Conservation (phyloP, 345 rosid genomes). For the Lumnitzera littorea region DNA sequence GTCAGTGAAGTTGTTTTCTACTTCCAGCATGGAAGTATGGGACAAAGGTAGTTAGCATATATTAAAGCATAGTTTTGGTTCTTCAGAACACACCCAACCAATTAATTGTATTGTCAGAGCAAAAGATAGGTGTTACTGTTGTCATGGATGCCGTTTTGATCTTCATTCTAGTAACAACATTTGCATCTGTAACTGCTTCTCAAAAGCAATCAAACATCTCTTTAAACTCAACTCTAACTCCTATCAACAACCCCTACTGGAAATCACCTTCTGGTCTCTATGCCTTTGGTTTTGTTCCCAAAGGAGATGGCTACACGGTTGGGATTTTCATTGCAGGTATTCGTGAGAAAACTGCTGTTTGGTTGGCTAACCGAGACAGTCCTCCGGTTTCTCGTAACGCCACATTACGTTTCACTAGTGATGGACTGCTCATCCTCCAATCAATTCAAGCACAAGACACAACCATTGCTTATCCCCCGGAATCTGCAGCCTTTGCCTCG, state of each 20-base stretch:
- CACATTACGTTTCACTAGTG: slow-evolving; percentile 4
- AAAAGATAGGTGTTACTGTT: no score
- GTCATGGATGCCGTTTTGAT: neutral
- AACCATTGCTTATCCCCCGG: neutral
- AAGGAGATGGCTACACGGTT: slow-evolving; percentile 15
- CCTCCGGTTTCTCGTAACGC: slow-evolving; percentile 11
- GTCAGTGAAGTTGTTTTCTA: no score
- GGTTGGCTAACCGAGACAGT: slow-evolving; percentile 13
- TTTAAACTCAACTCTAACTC: slow-evolving; percentile 13
- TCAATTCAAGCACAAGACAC: neutral
- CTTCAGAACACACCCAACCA: no score
- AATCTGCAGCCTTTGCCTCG: slow-evolving; percentile 17
- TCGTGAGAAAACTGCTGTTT: slow-evolving; percentile 11
- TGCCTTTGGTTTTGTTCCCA: slow-evolving; percentile 25
- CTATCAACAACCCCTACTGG: slow-evolving; percentile 17
- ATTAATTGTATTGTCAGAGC: no score
- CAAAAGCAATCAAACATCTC: slow-evolving; percentile 13
- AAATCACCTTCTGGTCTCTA: slow-evolving; percentile 25
- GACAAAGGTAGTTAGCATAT: no score
- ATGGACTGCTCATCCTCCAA: slow-evolving; percentile 12
- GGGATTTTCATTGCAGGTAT: slow-evolving; percentile 20
- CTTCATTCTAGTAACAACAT: neutral
- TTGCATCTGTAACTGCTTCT: slow-evolving; percentile 7
- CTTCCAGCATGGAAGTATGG: no score
- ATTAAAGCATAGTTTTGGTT: no score